Conservation (phyloP, 177 flowering plant genomes). For the Vitis hybrid region DNA sequence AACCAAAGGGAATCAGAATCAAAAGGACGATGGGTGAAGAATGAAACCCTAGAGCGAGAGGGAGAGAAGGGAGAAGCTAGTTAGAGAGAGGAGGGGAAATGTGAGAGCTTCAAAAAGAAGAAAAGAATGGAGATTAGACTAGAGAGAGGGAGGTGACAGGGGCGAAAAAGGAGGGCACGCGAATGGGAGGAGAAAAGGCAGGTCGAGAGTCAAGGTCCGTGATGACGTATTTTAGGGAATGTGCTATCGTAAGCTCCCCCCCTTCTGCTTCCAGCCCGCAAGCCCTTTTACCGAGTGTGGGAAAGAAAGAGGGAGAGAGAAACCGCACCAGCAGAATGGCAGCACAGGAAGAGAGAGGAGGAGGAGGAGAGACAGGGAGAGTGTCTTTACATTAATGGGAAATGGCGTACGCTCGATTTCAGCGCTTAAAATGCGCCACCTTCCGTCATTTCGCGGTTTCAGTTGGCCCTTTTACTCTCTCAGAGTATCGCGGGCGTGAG, state of each 20-base stretch:
- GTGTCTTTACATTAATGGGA: background rate
- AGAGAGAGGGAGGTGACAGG: constrained; percentile 32
- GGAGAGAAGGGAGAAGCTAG: constrained; percentile 1
- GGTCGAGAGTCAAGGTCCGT: constrained; percentile 11
- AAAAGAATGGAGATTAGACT: background rate
- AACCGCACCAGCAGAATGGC: background rate
- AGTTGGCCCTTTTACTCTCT: background rate
- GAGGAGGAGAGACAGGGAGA: background rate
- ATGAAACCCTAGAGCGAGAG: constrained; percentile 1
- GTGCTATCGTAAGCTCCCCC: constrained; percentile 11
- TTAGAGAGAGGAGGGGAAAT: background rate
- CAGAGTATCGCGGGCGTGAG: background rate
- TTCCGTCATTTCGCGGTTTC: constrained; percentile 15
- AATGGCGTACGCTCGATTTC: constrained; percentile 19
- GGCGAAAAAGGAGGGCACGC: constrained; percentile 44
- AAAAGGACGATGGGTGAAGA: background rate
- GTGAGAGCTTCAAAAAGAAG: background rate
- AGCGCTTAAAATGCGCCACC: constrained; percentile 26
- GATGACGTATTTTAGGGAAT: constrained; percentile 37
- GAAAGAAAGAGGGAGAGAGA: background rate
- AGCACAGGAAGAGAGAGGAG: background rate
- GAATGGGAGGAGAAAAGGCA: constrained; percentile 10
- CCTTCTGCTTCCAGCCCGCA: background rate
- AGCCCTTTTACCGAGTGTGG: background rate
- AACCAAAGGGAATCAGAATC: background rate